Conservation (phyloP, 1,139 yeast genomes). For the Pneumocystis jirovecii region DNA sequence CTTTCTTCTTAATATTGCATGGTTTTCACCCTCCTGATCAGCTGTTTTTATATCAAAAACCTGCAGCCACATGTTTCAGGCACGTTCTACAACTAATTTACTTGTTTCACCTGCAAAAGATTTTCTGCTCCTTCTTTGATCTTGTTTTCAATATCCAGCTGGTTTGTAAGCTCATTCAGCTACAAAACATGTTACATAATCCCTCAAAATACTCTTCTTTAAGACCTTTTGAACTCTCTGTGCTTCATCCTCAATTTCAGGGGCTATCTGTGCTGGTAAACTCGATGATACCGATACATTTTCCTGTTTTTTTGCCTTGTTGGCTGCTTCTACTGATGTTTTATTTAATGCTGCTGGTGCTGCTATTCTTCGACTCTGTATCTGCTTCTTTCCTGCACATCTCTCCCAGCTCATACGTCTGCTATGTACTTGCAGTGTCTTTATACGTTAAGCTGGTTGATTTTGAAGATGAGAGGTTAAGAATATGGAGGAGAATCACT, state of each 20-base stretch:
- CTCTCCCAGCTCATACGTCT: neutral
- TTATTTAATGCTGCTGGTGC: neutral
- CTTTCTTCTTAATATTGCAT: constrained; percentile 17
- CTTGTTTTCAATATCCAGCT: constrained; percentile 27
- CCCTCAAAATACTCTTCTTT: neutral
- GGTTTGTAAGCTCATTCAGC: constrained; percentile 22
- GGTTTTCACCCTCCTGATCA: neutral
- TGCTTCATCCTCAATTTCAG: neutral
- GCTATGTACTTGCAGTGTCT: neutral
- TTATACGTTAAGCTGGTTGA: neutral
- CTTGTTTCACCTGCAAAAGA: constrained; percentile 22
- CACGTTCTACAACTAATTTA: neutral
- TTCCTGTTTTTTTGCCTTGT: neutral
- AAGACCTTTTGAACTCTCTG: neutral
- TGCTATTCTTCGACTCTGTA: neutral
- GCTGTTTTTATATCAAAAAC: neutral
- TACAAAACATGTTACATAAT: neutral
- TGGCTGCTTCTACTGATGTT: neutral
- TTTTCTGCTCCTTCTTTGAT: constrained; percentile 30
- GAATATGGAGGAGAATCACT: neutral
- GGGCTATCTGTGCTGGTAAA: neutral
- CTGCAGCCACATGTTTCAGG: constrained; percentile 3
- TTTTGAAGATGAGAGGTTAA: neutral
- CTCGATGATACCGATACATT: neutral
- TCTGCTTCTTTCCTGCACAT: neutral